Base-by-base conservation (phyloP, 768 basidiomycete species). In the Russula vinacea region DNA sequence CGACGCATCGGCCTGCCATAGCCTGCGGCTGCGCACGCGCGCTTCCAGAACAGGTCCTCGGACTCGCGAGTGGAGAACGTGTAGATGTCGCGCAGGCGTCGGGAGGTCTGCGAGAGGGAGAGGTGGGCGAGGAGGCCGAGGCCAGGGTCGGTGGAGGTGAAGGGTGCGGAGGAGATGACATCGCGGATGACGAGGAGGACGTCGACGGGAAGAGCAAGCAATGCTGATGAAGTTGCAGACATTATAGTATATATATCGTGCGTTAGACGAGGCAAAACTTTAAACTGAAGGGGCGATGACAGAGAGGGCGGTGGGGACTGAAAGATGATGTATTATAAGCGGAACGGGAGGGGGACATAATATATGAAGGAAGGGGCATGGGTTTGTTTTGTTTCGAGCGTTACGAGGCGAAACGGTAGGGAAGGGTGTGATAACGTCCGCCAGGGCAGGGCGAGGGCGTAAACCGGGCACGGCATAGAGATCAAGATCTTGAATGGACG, bases 171-270 rank as follows among this genome's bases (percentile, higher is more conserved):
- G 5, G 68, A 67, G n/a, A 69, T 56, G 66, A 52, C 55, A 44
- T 69, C 68, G 58, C 68, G 68, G 39, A 69, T 58, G 56, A 62
- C 32, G 59, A 69, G 62, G 56, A 69, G 68, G 62, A 69, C 56
- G 37, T 69, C 68, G 5, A 51, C 11, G 3, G 68, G 68, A 22
- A 69, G 66, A 39, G 62, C 24, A 66, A 67, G 62, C 26, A 69
- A 37, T 17, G 66, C 32, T 17, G 66, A 17, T 10, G 19, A n/a
- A n/a, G 44, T 57, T 7, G 54, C 4, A 29, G 62, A 9, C 56
- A 64, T 58, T 10, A 13, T 57, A 14, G 29, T 29, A 17, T 37
- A 29, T 22, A 22, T 2, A 5, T 17, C 7, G 44, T 16, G 56
- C 22, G 45, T n/a, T n/a, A n/a, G n/a, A 55, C 19, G 62, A 56